phyloP scores from a whole-genome alignment of 2,329 filamentous ascomycete genomes.

The Botrytis fabae region DNA sequence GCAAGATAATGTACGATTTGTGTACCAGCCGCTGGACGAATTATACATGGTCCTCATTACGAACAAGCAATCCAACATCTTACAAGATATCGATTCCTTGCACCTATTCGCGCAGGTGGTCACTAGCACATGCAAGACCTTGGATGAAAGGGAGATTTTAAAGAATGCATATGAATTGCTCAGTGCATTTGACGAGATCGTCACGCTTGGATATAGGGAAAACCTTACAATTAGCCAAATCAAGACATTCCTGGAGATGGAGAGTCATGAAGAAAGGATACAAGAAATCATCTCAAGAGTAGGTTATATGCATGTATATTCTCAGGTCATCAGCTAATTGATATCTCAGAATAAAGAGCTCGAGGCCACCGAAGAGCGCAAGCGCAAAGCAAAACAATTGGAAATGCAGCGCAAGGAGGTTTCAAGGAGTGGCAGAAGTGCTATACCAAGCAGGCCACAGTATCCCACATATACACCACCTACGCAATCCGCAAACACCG shows the following conservation, averaged over 20 bases:
- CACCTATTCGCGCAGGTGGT: constrained; percentile 98
- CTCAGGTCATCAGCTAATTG: constrained; percentile 3
- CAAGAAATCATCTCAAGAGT: constrained; percentile 95
- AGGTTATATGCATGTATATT: constrained; percentile 40
- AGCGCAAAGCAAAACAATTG: constrained; percentile 96
- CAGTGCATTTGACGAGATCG: constrained; percentile 94
- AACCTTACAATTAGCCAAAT: constrained; percentile 96
- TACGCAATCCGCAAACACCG: constrained; percentile 68
- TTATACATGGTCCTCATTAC: constrained; percentile 99
- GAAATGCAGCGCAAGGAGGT: constrained; percentile 99
- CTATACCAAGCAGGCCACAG: constrained; percentile 70
- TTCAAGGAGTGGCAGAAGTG: constrained; percentile 69
- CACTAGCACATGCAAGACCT: constrained; percentile 89
- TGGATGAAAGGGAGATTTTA: constrained; percentile 94
- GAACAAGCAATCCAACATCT: constrained; percentile 98
- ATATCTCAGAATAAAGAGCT: constrained; percentile 85
- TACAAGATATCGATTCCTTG: constrained; percentile 97
- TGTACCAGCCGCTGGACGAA: constrained; percentile 98
- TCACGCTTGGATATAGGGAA: constrained; percentile 92
- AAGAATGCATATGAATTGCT: constrained; percentile 95
- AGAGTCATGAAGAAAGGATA: constrained; percentile 97
- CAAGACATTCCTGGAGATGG: constrained; percentile 99
- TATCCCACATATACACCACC: constrained; percentile 90
- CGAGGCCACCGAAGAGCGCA: constrained; percentile 96
- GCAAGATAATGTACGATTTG: constrained; percentile 98